Percentiles rank a stretch among this genome's conserved stretches.
These are phyloP conservation scores for Boletellus emodensis DNA, from an alignment of 768 basidiomycete genomes.

Conservation along the genomic window DNA sequence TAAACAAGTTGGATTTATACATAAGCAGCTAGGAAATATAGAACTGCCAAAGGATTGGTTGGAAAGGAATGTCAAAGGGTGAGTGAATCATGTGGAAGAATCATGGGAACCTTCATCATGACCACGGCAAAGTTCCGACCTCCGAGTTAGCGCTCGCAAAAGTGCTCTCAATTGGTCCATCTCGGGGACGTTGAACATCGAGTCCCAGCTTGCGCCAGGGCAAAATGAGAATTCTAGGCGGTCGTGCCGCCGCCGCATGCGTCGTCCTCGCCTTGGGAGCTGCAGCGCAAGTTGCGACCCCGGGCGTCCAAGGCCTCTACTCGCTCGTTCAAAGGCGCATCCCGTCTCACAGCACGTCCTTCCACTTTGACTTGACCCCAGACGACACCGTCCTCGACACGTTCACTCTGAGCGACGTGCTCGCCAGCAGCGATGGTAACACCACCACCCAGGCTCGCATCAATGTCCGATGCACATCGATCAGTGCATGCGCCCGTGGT, in stretches of 20 bases:
- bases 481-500: constrained; percentile 37
- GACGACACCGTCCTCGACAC: constrained; percentile 23
- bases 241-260: background rate
- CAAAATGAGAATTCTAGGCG: background rate
- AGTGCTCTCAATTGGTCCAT: too few relatives aligned
- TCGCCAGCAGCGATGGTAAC: background rate
- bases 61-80: too few relatives aligned
- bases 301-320: constrained; percentile 29
- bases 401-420: constrained; percentile 32
- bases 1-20: too few relatives aligned
- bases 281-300: background rate
- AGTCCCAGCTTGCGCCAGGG: too few relatives aligned
- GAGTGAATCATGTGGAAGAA: too few relatives aligned
- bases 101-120: too few relatives aligned
- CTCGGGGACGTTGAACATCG: too few relatives aligned
- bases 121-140: too few relatives aligned
- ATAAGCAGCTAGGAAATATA: too few relatives aligned
- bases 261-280: background rate
- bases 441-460: constrained; percentile 6
- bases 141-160: too few relatives aligned
- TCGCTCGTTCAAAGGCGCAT: constrained; percentile 34
- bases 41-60: too few relatives aligned
- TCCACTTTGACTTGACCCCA: constrained; percentile 29
- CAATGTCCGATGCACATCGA: constrained; percentile 32
- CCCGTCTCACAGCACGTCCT: constrained; percentile 30